Evolutionary conservation across 225 moss, liverwort and hornwort species (phyloP), one percentile per base, ranked within the genome.

Genomic region (Thuidium tamariscinum): DNA sequence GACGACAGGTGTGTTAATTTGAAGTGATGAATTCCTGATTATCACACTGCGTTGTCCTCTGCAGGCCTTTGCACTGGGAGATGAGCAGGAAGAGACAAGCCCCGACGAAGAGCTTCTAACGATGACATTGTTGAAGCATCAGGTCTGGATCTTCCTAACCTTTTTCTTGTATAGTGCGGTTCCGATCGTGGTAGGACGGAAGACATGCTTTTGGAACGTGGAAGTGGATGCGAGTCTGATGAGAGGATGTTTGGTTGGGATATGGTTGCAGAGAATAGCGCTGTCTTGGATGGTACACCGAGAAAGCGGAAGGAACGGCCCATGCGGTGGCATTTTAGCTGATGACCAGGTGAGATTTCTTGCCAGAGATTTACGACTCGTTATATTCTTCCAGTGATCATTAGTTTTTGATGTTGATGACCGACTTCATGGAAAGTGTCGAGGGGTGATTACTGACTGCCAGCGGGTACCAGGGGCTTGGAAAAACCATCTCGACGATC

Each of bases 401-500:
- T 9, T 81, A 68, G 5, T 81, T 82, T 73, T 34, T 61, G 85
- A 48, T 86, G 66, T 29, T 77, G 83, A 42, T 77, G 42, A 41
- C 30, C 32, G 83, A 73, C 18, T 64, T 32, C 13, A 52, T 54
- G 71, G 48, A 75, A 80, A 62, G 56, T 41, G n/a, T 74, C 68
- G 44, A 74, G 61, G 61, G 66, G 83, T 80, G 57, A 70, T 76
- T 44, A 76, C 86, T 91, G 68, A 90, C 82, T 14, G 32, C 15
- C 67, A 36, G 63, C 84, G 66, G 82, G 85, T 83, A 71, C n/a
- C 95, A 99, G 99, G 99, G 99, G 65, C 96, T 99, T 37, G 99
- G 99, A 62, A 99, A 99, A 91, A 99, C 99, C n/a, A 95, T 99
- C 85, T 95, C 99, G 71, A 97, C 95, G 30, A 96, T 99, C 81